A percentile compares a stretch with the other conserved stretches of the same genome.
These are phyloP conservation scores for Trichoderma erinaceum DNA, from an alignment of 495 filamentous ascomycete genomes.

Conservation along the genomic window DNA sequence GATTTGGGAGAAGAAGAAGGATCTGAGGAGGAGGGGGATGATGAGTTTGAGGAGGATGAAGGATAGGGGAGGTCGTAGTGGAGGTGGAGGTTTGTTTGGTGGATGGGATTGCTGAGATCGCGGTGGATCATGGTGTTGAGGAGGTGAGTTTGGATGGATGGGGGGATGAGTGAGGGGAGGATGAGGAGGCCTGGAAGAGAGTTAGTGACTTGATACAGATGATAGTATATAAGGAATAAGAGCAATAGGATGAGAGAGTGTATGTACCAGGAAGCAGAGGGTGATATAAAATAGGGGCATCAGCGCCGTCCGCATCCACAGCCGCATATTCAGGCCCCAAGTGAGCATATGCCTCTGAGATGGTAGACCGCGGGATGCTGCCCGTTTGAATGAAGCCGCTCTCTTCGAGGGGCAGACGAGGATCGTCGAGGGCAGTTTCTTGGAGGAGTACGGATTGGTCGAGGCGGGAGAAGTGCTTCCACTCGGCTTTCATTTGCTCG, in stretches of 20 bases:
- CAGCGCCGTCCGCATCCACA: slow-evolving; percentile 27
- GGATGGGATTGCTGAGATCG: slow-evolving; percentile 64
- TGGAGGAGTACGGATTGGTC: slow-evolving; percentile 35
- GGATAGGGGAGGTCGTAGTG: slow-evolving; percentile 76
- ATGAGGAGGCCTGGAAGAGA: slow-evolving; percentile 58
- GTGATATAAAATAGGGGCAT: slow-evolving; percentile 45
- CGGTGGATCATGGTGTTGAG: slow-evolving; percentile 67
- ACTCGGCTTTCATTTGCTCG: slow-evolving; percentile 53
- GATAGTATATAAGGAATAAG: background rate
- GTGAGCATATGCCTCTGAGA: slow-evolving; percentile 34
- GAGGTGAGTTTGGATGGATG: slow-evolving; percentile 58
- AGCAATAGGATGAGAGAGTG: background rate
- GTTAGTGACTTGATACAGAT: background rate
- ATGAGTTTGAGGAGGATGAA: slow-evolving; percentile 16
- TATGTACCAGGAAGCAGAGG: slow-evolving; percentile 31
- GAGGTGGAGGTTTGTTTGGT: slow-evolving; percentile 81
- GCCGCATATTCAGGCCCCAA: slow-evolving; percentile 24
- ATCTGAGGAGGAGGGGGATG: background rate
- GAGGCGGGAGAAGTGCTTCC: slow-evolving; percentile 49
- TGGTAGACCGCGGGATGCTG: slow-evolving; percentile 29
- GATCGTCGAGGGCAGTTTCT: slow-evolving; percentile 39
- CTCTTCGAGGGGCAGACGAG: slow-evolving; percentile 25
- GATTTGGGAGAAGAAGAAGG: slow-evolving; percentile 21
- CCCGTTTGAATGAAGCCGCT: slow-evolving; percentile 29
- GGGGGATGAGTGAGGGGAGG: slow-evolving; percentile 65